phyloP scores from a whole-genome alignment of 352 stramenopile genomes.

The Globisporangium nagaii region DNA sequence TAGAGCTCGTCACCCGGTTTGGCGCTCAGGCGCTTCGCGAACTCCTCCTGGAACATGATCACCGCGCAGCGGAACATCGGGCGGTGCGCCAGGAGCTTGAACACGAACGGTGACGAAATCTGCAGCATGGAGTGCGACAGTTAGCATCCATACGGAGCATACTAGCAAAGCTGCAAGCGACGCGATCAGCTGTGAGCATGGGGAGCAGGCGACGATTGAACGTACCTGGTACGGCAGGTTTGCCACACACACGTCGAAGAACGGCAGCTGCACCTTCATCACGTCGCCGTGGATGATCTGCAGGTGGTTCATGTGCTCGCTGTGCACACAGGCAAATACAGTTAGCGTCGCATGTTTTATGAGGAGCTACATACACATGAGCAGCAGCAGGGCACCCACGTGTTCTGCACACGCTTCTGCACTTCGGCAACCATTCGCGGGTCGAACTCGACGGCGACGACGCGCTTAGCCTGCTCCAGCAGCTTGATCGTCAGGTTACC shows the following conservation, averaged over 20 bases:
- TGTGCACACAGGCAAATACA: conserved; percentile 11
- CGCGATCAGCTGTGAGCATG: no score
- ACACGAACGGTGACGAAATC: conserved; percentile 98
- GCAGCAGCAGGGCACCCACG: no score
- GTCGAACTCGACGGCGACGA: conserved; percentile 99
- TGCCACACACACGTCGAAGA: conserved; percentile 99
- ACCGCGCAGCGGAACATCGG: conserved; percentile 99
- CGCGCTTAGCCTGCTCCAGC: conserved; percentile 94
- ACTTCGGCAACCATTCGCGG: conserved; percentile 99
- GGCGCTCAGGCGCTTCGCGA: conserved; percentile 97
- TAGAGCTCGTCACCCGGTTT: conserved; percentile 97
- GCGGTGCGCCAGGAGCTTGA: conserved; percentile 97
- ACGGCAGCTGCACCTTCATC: conserved; percentile 98
- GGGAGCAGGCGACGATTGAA: no score
- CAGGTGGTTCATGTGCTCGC: conserved; percentile 90
- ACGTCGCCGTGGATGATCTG: conserved; percentile 99
- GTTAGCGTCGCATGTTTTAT: not conserved
- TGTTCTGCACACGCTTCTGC: conserved; percentile 97
- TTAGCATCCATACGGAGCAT: not conserved
- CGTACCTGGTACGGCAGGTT: conserved; percentile 97
- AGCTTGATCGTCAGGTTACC: conserved; percentile 99
- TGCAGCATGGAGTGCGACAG: no score
- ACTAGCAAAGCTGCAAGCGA: not conserved
- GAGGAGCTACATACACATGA: not conserved
- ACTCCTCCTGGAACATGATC: conserved; percentile 99